Base-by-base conservation (phyloP, 2,329 filamentous ascomycete genomes). In the Colletotrichum simmondsii region DNA sequence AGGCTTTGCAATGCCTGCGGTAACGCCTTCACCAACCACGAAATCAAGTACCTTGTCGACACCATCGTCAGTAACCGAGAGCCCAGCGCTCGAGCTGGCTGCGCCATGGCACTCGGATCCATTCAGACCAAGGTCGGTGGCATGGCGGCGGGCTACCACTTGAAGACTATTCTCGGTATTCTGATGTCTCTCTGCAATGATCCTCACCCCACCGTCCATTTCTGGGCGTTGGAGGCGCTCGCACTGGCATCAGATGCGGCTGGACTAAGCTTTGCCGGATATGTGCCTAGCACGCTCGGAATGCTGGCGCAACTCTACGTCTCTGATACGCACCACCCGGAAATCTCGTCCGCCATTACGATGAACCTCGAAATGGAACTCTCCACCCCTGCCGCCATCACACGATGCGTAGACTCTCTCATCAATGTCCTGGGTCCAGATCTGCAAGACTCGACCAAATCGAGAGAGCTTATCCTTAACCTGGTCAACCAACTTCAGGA, bases 141-240 rank as follows among this genome's bases (percentile, higher is more conserved):
- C 69, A 98, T 99, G 95, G 97, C 97, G 65, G 97, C 97, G 67
- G 95, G 95, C 4, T 95, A 97, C 77, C 97, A 99, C 80, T 88
- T 99, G 63, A 98, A 98, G 85, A 98, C 95, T 1, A 98, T 99
- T 62, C 89, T 98, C n/a, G 94, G 96, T 22, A 97, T 99, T 52
- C 86, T 99, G n/a, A 97, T 98, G 93, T 98, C 97, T 8, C 88
- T 99, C 11, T 96, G 95, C 81, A 98, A 95, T 77, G 97, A 99
- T 79, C 94, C 96, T 24, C 97, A 99, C 80, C 95, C 97, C 0
- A 92, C 94, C 0, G 97, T 99, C 10, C 97, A 99, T 82, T 98
- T 96, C 80, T 98, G 95, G 95, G 96, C 97, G 3, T 86, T 99
- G 57, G 95, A 98, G 80, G 96, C 95, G 11, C 83, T 99, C 35